Conservation (phyloP, 169 alveolate species). For the Eimeria acervulina region DNA sequence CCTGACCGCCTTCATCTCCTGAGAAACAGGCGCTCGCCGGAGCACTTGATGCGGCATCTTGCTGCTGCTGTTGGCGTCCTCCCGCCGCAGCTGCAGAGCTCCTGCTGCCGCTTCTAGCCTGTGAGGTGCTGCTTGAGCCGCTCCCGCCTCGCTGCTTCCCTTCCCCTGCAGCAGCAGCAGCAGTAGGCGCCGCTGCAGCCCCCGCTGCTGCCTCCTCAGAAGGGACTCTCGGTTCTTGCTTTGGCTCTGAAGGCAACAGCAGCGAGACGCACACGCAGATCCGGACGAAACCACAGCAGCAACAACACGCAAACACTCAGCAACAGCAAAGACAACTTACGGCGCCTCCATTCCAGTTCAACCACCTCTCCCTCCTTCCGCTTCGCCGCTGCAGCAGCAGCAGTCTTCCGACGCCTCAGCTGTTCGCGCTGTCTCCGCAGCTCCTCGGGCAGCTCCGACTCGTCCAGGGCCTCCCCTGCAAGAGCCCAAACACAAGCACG, state of each 20-base stretch:
- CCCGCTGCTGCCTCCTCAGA: constrained; percentile 30
- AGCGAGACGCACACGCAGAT: background rate
- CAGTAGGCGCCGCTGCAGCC: constrained; percentile 44
- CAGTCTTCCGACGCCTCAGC: constrained; percentile 64
- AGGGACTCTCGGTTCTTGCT: constrained; percentile 15
- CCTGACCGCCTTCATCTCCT: constrained; percentile 39
- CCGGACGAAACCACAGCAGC: background rate
- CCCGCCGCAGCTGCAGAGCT: constrained; percentile 20
- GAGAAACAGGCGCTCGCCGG: constrained; percentile 40
- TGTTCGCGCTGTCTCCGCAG: constrained; percentile 77
- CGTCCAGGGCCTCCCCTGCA: constrained; percentile 77
- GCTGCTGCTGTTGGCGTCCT: constrained; percentile 56
- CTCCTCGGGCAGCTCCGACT: constrained; percentile 75
- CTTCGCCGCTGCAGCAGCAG: constrained; percentile 78
- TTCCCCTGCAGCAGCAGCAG: constrained; percentile 19
- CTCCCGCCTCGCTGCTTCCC: constrained; percentile 49
- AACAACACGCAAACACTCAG: background rate
- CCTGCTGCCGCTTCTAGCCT: constrained; percentile 45
- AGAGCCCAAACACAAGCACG: background rate
- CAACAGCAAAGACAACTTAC: constrained; percentile 28
- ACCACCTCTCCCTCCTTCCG: constrained; percentile 42
- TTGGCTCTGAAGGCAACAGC: constrained; percentile 52
- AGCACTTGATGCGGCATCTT: constrained; percentile 18
- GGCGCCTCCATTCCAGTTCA: constrained; percentile 66
- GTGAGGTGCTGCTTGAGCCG: constrained; percentile 50